Percentiles rank a stretch among this genome's conserved stretches.
phyloP scores from a whole-genome alignment of 2,329 filamentous ascomycete genomes.

The Exophiala viscosa region DNA sequence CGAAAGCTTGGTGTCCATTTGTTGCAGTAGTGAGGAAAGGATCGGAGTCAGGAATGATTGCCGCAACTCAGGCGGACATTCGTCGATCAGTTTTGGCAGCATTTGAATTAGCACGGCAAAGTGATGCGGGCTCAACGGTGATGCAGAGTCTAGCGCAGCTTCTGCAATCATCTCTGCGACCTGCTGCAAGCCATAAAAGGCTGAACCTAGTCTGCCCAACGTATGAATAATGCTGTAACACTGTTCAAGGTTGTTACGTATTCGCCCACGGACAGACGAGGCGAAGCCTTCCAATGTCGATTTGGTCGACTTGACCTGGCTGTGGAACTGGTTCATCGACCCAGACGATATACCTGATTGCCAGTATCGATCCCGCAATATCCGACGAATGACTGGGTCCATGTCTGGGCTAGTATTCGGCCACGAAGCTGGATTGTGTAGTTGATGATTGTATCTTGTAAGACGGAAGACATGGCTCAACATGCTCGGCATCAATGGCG shows the following conservation, averaged over 20 bases:
- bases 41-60: slow-evolving; percentile 80
- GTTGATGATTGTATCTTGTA: slow-evolving; percentile 81
- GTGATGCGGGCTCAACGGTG: slow-evolving; percentile 83
- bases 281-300: slow-evolving; percentile 88
- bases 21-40: slow-evolving; percentile 73
- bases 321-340: slow-evolving; percentile 95
- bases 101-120: slow-evolving; percentile 90
- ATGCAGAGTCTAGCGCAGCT: slow-evolving; percentile 77
- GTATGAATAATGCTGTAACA: slow-evolving; percentile 93
- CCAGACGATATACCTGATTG: slow-evolving; percentile 95
- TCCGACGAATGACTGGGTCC: slow-evolving; percentile 70
- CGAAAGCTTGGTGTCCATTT: slow-evolving; percentile 82
- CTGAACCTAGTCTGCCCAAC: slow-evolving; percentile 78
- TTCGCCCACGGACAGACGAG: slow-evolving; percentile 83
- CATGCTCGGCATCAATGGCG: slow-evolving; percentile 73
- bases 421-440: slow-evolving; percentile 86
- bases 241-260: slow-evolving; percentile 85
- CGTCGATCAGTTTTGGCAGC: slow-evolving; percentile 81
- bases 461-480: slow-evolving; percentile 84
- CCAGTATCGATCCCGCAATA: slow-evolving; percentile 95
- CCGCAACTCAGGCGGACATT: slow-evolving; percentile 77
- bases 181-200: slow-evolving; percentile 87
- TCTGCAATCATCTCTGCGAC: slow-evolving; percentile 78
- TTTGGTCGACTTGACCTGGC: slow-evolving; percentile 82
- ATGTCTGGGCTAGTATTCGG: slow-evolving; percentile 69